These are phyloP conservation scores for Cyclotella choctawhatcheeana DNA, from an alignment of 108 stramenopile genomes.

Conservation along the genomic window DNA sequence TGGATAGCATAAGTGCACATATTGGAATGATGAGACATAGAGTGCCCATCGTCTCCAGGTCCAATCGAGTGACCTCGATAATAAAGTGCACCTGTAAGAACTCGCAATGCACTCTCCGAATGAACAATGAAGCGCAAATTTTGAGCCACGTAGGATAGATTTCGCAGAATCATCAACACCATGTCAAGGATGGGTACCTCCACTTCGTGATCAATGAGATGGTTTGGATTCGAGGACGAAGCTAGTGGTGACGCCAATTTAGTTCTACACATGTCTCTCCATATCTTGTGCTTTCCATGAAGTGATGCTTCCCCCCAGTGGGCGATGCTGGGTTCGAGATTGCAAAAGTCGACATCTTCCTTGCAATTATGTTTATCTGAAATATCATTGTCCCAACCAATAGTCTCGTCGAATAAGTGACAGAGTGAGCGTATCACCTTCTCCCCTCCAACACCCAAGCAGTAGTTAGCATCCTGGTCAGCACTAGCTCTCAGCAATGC, in stretches of 20 bases:
- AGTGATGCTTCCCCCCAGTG: slow-evolving; percentile 50
- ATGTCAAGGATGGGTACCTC: slow-evolving; percentile 37
- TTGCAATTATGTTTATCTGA: slow-evolving; percentile 9
- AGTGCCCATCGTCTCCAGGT: slow-evolving; percentile 42
- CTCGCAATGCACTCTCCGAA: slow-evolving; percentile 49
- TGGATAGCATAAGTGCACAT: slow-evolving; percentile 66
- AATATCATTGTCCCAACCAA: slow-evolving; percentile 65
- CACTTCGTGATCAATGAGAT: slow-evolving; percentile 49
- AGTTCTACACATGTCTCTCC: slow-evolving; percentile 44
- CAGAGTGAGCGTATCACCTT: slow-evolving; percentile 55
- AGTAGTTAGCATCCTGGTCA: slow-evolving; percentile 66
- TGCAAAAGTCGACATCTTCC: slow-evolving; percentile 8
- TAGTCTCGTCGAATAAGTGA: slow-evolving; percentile 60
- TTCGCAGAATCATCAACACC: slow-evolving; percentile 41
- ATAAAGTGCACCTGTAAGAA: slow-evolving; percentile 77
- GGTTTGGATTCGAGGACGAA: slow-evolving; percentile 72
- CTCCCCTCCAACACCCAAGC: slow-evolving; percentile 60
- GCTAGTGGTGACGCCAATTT: slow-evolving; percentile 55
- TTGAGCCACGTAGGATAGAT: slow-evolving; percentile 61
- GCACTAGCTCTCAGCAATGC: slow-evolving; percentile 60
- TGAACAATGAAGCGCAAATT: slow-evolving; percentile 78
- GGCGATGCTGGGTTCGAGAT: slow-evolving; percentile 35
- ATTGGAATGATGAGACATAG: slow-evolving; percentile 48
- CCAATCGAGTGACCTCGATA: slow-evolving; percentile 48
- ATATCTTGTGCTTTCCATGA: slow-evolving; percentile 30